Base-by-base conservation (phyloP, 1,284 basidiomycete genomes). In the Ustilago esculenta region DNA sequence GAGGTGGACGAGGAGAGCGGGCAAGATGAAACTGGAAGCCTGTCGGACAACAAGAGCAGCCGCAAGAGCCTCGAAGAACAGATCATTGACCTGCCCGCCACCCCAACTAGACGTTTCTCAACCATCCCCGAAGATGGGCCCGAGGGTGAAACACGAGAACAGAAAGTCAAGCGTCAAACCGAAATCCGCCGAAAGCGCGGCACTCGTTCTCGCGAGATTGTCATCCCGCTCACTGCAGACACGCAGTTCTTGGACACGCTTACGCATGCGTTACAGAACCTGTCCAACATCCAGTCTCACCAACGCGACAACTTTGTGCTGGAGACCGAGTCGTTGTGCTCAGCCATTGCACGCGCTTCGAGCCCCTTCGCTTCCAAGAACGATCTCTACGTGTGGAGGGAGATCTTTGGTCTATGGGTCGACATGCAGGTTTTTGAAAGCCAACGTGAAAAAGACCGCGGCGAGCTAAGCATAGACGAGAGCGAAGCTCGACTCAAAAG, bases 381-480 rank as follows among this genome's bases (percentile, higher is more conserved):
- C 20, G 94, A 98, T 76, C 83, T 98, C n/a, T 94, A 92, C 77
- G 87, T 88, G 3, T 97, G 94, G 94, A 85, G 94, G 27, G 89
- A 92, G 82, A 90, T 97, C 29, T 96, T 98, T 77, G 87, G 89
- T 44, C 83, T 95, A 2, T 97, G 95, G 84, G 85, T 92, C 47
- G 92, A 97, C 72, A 84, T 88, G 1, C 90, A 95, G 76, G 88
- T 97, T 6, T 97, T 96, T 74, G 92, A 95, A 81, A 88, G 87
- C 40, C 83, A 88, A 25, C 83, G 86, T n/a, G 94, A 96, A 81
- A 83, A 86, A 2, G 85, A 86, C 58, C 83, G 89, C 7, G 92
- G 92, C 1, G 92, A 94, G 80, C 84, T 90, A 21, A 86, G 86
- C 20, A 87, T 83, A 37, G 85, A 91, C 50, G 90, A 93, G 64